These are phyloP conservation scores for Suillus cothurnatus DNA, from an alignment of 768 basidiomycete genomes.

Conservation along the genomic window DNA sequence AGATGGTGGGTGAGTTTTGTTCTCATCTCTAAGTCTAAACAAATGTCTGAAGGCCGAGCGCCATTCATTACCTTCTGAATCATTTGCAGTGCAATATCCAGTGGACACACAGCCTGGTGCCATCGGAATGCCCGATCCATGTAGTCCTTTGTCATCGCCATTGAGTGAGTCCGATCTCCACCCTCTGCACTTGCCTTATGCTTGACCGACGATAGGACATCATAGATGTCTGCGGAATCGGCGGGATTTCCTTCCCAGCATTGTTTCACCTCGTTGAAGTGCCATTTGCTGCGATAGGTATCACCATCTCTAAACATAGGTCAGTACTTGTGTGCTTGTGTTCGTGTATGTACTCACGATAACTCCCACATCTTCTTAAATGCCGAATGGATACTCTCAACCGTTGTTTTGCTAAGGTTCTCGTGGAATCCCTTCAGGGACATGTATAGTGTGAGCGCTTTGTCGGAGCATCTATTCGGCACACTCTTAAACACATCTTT, in stretches of 20 bases:
- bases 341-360: neutral
- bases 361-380: conserved; percentile 13
- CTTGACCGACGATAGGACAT: conserved; percentile 28
- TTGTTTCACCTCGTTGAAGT: neutral
- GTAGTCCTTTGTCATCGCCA: conserved; percentile 22
- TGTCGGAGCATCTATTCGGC: conserved; percentile 1
- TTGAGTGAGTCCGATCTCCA: conserved; percentile 27
- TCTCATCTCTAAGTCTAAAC: neutral
- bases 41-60: neutral
- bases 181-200: conserved; percentile 22
- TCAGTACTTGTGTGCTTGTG: no score
- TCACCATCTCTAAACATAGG: neutral
- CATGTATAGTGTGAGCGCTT: conserved; percentile 1
- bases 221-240: conserved; percentile 22
- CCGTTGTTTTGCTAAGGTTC: neutral
- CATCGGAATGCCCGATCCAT: neutral
- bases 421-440: conserved; percentile 5
- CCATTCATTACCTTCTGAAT: neutral
- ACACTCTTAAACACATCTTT: neutral
- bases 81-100: neutral
- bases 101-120: no score
- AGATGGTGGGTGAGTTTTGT: neutral
- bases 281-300: neutral
- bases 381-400: conserved; percentile 8
- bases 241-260: conserved; percentile 31